Evolutionary conservation across 495 filamentous ascomycete genomes (phyloP), one percentile per base, ranked within the genome.

Genomic region (Hypoxylon perforatum): DNA sequence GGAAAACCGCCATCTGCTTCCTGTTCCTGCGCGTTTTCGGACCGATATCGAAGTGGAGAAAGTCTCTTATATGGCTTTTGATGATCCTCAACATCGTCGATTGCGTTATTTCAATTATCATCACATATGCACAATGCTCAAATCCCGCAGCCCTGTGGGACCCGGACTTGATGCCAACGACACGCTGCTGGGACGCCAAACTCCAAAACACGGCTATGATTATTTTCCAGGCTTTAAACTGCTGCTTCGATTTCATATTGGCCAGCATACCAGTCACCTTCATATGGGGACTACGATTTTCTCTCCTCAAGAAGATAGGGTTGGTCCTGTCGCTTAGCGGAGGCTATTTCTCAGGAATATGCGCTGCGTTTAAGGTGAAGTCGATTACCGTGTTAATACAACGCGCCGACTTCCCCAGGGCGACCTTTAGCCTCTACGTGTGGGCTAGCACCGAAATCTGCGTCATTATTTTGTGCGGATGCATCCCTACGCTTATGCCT

Each of bases 41-140:
- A 3, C n/a, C 55, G 6, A 48, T 41, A 23, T 57, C 62, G 1
- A 50, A 8, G 15, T 57, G 62, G 63, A 51, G 55, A 15, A 47
- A 46, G 33, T 42, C 33, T 19, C 21, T 28, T 17, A 35, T 70
- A 10, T 70, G 48, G 36, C 8, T 48, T 19, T 15, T 49, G 22
- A 70, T 67, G 30, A 38, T 33, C 44, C 15, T 55, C 14, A 56
- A 0, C 23, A 49, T 33, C 25, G 23, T 58, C 21, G 17, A 57
- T 45, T 45, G 11, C 11, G 30, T 36, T 21, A 12, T 57, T 17
- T 38, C 55, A 0, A 14, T 45, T 12, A 55, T 70, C n/a, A 38
- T 70, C 9, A 62, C 56, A 3, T 70, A 57, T 25, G 57, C 50
- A 6, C 67, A 67, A 47, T 70, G 67, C 39, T 19, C 58, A 1